Conservation (phyloP, 2,329 filamentous ascomycete genomes). For the Aureobasidium sp. region DNA sequence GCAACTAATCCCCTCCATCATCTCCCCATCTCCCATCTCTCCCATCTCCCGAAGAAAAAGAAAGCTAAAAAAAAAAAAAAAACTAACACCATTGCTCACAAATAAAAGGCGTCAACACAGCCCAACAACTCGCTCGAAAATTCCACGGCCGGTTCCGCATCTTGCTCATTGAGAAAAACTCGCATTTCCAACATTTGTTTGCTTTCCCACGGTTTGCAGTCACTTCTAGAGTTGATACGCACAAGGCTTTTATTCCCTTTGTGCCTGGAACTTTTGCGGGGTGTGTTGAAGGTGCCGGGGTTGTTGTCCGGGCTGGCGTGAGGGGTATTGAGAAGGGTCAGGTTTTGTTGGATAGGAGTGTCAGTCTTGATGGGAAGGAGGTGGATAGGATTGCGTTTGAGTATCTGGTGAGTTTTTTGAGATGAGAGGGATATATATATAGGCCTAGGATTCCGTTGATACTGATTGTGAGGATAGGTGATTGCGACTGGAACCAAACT, state of each 20-base stretch:
- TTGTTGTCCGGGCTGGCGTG: slow-evolving; percentile 7
- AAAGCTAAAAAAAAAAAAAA: background rate
- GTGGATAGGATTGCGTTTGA: slow-evolving; percentile 7
- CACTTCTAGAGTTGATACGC: slow-evolving; percentile 9
- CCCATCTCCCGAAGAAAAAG: too few species aligned
- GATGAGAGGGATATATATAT: background rate
- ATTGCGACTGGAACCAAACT: slow-evolving; percentile 16
- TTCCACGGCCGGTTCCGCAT: slow-evolving; percentile 11
- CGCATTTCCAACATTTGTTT: slow-evolving; percentile 18
- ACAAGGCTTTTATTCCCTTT: slow-evolving; percentile 17
- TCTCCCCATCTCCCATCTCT: too few species aligned
- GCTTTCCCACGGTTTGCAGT: slow-evolving; percentile 17
- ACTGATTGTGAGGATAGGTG: background rate
- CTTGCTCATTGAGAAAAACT: slow-evolving; percentile 18
- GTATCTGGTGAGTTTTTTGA: slow-evolving; percentile 13
- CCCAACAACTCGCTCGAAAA: slow-evolving; percentile 14
- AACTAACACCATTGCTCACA: background rate
- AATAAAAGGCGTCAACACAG: slow-evolving; percentile 16
- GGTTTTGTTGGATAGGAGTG: slow-evolving; percentile 6
- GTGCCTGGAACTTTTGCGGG: slow-evolving; percentile 2
- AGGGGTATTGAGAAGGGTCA: background rate
- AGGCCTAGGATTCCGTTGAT: background rate
- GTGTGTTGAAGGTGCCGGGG: slow-evolving; percentile 8
- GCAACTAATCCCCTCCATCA: background rate
- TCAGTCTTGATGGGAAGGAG: background rate